A percentile compares a stretch with the other conserved stretches of the same genome.
phyloP scores from a whole-genome alignment of 2,329 filamentous ascomycete species.

The Alternaria ethzedia region DNA sequence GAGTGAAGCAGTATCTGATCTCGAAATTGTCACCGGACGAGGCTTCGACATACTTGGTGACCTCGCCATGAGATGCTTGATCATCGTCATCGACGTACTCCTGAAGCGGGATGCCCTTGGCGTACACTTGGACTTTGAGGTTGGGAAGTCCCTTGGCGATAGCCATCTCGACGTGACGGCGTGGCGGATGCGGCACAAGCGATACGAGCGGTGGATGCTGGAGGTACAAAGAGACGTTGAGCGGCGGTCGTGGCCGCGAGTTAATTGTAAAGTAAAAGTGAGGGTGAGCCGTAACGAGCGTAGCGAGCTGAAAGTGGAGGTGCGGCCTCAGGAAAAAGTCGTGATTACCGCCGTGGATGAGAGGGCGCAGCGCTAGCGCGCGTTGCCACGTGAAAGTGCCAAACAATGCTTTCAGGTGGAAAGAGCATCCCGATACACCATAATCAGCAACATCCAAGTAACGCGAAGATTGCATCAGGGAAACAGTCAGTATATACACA shows the following conservation, averaged over 20 bases:
- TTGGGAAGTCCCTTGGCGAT: conserved; percentile 14
- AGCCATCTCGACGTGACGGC: too few relatives aligned
- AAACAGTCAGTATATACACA: background rate
- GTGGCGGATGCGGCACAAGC: too few relatives aligned
- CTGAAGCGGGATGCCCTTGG: conserved; percentile 20
- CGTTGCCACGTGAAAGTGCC: background rate
- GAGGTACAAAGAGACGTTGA: too few relatives aligned
- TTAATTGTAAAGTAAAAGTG: too few relatives aligned
- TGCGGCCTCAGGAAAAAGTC: background rate
- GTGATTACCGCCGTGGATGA: background rate
- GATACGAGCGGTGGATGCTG: too few relatives aligned
- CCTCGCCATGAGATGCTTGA: background rate
- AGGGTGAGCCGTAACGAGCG: background rate
- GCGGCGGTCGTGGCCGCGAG: too few relatives aligned
- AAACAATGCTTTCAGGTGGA: background rate
- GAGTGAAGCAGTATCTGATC: background rate
- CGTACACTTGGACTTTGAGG: conserved; percentile 25
- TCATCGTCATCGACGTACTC: conserved; percentile 40
- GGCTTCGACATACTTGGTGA: conserved; percentile 43
- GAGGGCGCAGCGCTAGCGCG: background rate
- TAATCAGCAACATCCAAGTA: background rate
- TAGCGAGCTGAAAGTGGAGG: background rate
- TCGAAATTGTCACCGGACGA: conserved; percentile 19
- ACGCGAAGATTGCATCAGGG: background rate
- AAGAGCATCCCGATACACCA: background rate